Base-by-base conservation (phyloP, 2,329 filamentous ascomycete genomes). In the Monosporascus sp. region DNA sequence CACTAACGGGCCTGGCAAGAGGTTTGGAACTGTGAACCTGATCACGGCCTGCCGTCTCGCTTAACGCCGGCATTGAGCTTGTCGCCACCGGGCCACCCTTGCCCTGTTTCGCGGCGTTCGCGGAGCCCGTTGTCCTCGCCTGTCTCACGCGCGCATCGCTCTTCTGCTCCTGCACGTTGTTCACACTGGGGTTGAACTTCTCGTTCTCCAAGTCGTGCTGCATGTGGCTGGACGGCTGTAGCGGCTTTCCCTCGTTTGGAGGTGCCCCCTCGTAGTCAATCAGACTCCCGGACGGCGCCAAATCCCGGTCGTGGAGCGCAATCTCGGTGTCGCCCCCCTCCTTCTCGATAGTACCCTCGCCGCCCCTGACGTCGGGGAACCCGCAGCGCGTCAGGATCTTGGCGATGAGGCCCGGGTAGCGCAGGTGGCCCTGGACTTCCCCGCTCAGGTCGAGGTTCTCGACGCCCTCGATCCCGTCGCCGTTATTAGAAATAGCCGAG, bases 401-500 rank as follows among this genome's bases (percentile, higher is more conserved):
- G 31, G 73, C 73, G 7, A 76, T 75, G 15, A 82, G 66, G 1
- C 67, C 67, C 0, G 80, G 77, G 57, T 79, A 83, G 25, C 79
- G 74, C 46, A 81, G 64, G 57, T 83, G 79, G 5, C 78, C 77
- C 49, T 66, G 63, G 9, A 83, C 78, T n/a, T 75, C 71, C 5
- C 73, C 72, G 56, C 76, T 81, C 24, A 83, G 68, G 52, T 83
- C 68, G 17, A 82, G 61, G 55, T 82, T 82, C 55, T 77, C 68
- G 65, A 94, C 78, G 2, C 86, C 86, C 5, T 81, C 41, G 20
- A 20, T 20, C 41, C 22, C 6, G n/a, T 15, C 78, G 17, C 92
- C 82, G 8, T 78, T 80, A 53, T 83, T 71, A 17, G 53, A 63
- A 24, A 95, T 82, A 34, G 83, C 78, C 66, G 96, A 88, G 1